Conservation (phyloP, 306 rosid species). For the Vigna radiata region DNA sequence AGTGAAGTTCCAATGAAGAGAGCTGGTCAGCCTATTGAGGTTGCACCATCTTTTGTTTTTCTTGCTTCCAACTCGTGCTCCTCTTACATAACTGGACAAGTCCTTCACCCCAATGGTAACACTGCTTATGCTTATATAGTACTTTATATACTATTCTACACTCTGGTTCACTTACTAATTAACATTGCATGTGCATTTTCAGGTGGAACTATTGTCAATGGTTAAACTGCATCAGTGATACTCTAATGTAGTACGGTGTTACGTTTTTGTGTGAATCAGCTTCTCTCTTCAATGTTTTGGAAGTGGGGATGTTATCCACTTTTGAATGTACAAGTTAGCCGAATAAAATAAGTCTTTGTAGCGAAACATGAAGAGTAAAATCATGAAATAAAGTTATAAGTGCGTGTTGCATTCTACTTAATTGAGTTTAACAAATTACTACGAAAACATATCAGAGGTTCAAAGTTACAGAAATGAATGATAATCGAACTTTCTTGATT, state of each 20-base stretch:
- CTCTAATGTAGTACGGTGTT: not conserved
- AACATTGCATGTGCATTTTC: slow-evolving; percentile 24
- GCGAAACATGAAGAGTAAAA: not conserved
- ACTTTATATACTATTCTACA: not conserved
- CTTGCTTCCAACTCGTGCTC: slow-evolving; percentile 77
- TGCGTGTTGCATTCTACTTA: not conserved
- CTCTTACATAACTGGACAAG: slow-evolving; percentile 81
- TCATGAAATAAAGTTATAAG: not conserved
- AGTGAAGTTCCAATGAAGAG: slow-evolving; percentile 71
- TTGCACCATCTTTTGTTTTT: slow-evolving; percentile 76
- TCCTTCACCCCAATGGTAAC: slow-evolving; percentile 82
- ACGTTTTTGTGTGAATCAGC: not conserved
- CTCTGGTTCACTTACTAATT: not conserved
- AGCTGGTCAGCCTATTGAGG: slow-evolving; percentile 86
- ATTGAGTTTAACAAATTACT: not conserved
- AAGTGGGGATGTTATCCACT: not conserved
- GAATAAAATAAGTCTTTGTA: slow-evolving; percentile 8
- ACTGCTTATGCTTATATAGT: not conserved
- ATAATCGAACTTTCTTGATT: not conserved
- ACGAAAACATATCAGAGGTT: too few species aligned
- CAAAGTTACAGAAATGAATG: too few species aligned
- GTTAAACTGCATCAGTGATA: slow-evolving; percentile 42
- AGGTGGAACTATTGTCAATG: slow-evolving; percentile 76
- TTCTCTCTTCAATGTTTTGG: not conserved
- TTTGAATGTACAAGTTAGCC: slow-evolving; percentile 27